Percentiles rank a stretch among this genome's conserved stretches.
Conservation (phyloP, 768 basidiomycete genomes). For the Agrocybe pediades region DNA sequence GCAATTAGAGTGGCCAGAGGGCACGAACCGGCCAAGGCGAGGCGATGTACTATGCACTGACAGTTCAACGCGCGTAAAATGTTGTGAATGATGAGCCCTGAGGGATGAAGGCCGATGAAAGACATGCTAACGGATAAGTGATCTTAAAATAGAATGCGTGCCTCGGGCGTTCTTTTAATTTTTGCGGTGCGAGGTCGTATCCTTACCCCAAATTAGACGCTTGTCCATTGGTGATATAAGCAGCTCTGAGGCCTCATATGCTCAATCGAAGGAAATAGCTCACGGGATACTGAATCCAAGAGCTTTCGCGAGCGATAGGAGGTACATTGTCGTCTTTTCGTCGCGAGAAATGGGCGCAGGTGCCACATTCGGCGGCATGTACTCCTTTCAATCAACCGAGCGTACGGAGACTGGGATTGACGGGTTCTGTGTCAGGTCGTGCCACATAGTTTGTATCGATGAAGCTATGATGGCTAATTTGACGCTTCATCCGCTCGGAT, state of each 20-base stretch:
- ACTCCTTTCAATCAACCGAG: not conserved
- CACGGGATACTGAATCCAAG: too few relatives aligned
- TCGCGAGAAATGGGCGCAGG: not conserved
- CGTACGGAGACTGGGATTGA: not conserved
- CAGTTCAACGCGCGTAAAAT: not conserved
- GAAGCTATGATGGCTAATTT: too few relatives aligned
- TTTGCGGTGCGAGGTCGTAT: too few relatives aligned
- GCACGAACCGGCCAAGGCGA: not conserved
- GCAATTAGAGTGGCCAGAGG: not conserved
- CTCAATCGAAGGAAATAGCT: too few relatives aligned
- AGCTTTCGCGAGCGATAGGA: too few relatives aligned
- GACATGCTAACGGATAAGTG: not conserved
- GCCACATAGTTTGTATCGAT: too few relatives aligned
- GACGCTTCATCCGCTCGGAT: too few relatives aligned
- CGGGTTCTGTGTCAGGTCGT: not conserved
- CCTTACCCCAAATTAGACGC: too few relatives aligned
- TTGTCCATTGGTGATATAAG: too few relatives aligned
- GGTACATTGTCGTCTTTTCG: too few relatives aligned
- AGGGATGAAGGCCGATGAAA: not conserved
- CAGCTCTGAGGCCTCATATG: too few relatives aligned
- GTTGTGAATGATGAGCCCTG: not conserved
- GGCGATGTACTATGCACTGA: not conserved
- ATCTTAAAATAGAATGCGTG: not conserved
- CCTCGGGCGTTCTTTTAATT: too few relatives aligned
- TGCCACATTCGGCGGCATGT: not conserved